phyloP scores from a whole-genome alignment of 768 basidiomycete species.

The Daedaleopsis nitida region DNA sequence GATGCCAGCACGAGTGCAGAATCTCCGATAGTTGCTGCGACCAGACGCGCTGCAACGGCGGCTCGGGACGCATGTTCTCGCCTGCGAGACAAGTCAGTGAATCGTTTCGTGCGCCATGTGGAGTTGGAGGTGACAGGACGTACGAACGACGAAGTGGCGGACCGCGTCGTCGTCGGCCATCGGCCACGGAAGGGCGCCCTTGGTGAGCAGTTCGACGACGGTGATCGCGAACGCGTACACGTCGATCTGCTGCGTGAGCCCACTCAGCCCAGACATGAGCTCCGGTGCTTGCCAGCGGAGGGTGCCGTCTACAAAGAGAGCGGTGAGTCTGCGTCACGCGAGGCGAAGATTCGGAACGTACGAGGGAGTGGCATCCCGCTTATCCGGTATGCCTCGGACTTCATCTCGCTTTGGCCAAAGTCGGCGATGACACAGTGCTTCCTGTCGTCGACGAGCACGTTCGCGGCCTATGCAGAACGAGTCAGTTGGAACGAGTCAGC shows the following conservation, averaged over 20 bases:
- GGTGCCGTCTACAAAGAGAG: slow-evolving; percentile 50
- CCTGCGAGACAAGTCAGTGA: slow-evolving; percentile 1
- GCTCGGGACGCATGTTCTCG: slow-evolving; percentile 26
- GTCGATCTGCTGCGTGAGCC: slow-evolving; percentile 35
- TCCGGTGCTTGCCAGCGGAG: slow-evolving; percentile 46
- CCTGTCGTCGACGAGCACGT: slow-evolving; percentile 73
- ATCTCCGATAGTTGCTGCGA: slow-evolving; percentile 39
- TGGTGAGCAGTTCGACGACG: slow-evolving; percentile 36
- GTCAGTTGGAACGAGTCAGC: background rate
- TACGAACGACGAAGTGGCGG: slow-evolving; percentile 29
- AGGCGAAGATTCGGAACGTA: slow-evolving; percentile 15
- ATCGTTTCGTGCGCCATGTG: background rate
- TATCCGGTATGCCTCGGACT: slow-evolving; percentile 52
- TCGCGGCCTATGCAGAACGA: slow-evolving; percentile 55
- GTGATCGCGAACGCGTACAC: slow-evolving; percentile 45
- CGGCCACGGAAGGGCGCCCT: slow-evolving; percentile 38
- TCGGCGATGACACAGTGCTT: slow-evolving; percentile 75
- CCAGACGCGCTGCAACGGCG: slow-evolving; percentile 26
- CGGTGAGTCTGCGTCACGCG: background rate
- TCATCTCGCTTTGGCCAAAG: slow-evolving; percentile 65
- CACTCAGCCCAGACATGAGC: slow-evolving; percentile 36
- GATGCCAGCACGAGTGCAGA: slow-evolving; percentile 59
- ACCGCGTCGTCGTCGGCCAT: slow-evolving; percentile 32
- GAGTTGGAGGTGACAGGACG: background rate
- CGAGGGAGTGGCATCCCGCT: slow-evolving; percentile 46